phyloP scores from a whole-genome alignment of 495 filamentous ascomycete species.

The Hamigera avellanea region DNA sequence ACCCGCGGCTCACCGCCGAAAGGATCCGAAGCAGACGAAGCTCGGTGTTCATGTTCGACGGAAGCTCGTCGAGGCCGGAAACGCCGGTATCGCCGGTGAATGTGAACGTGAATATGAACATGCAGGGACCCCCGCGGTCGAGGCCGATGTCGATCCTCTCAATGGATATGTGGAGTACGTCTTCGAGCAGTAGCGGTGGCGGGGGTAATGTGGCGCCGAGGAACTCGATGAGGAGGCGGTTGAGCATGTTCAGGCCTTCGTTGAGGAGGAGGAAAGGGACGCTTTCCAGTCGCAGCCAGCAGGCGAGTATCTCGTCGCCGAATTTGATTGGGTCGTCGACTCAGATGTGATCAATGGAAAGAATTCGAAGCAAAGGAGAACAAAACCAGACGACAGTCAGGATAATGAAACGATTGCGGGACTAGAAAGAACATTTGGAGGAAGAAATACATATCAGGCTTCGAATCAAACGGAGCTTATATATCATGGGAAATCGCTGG shows the following conservation, averaged over 20 bases:
- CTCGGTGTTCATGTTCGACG: slow-evolving; percentile 20
- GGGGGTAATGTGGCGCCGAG: slow-evolving; percentile 8
- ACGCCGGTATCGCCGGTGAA: no score
- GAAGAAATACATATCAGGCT: no score
- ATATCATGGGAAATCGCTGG: no score
- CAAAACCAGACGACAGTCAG: no score
- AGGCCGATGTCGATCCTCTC: slow-evolving; percentile 22
- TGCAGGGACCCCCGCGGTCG: slow-evolving; percentile 9
- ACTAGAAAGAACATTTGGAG: no score
- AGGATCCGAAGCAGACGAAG: slow-evolving; percentile 21
- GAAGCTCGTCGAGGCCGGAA: neutral
- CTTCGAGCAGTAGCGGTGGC: no score
- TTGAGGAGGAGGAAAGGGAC: slow-evolving; percentile 8
- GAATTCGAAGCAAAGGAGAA: no score
- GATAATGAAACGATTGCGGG: no score
- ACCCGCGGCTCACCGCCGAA: slow-evolving; percentile 15
- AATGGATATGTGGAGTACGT: slow-evolving; percentile 10
- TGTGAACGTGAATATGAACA: slow-evolving; percentile 5
- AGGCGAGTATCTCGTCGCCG: slow-evolving; percentile 25
- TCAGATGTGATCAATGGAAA: no score
- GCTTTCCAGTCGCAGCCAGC: no score
- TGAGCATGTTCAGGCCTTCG: slow-evolving; percentile 19
- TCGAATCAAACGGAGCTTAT: no score
- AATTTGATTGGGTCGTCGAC: slow-evolving; percentile 29
- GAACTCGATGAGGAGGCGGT: slow-evolving; percentile 18